Evolutionary conservation across 1,139 yeast species (phyloP).

Genomic region (Pichiaceae sp.): DNA sequence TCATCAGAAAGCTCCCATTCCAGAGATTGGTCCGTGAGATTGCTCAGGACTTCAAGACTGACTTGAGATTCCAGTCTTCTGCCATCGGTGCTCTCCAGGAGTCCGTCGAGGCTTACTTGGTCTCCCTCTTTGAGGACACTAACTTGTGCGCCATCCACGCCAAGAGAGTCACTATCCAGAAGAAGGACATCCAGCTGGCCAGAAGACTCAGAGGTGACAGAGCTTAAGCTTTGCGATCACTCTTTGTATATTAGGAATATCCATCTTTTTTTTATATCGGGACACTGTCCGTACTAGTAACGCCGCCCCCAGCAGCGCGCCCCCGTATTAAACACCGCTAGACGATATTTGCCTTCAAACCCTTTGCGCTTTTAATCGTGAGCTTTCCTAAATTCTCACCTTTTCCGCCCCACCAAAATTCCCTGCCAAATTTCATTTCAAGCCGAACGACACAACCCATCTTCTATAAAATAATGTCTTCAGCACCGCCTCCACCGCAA

Average conservation of each 20-base stretch:
- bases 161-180: conserved; percentile 98
- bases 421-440: too few relatives aligned
- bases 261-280: conserved; percentile 1
- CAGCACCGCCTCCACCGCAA: background rate
- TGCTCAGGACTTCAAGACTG: conserved; percentile 97
- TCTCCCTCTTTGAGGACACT: conserved; percentile 61
- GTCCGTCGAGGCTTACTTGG: conserved; percentile 96
- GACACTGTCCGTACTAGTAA: too few relatives aligned
- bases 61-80: conserved; percentile 96
- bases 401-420: too few relatives aligned
- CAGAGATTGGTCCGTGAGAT: conserved; percentile 98
- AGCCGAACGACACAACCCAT: too few relatives aligned
- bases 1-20: conserved; percentile 97
- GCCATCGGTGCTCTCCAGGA: conserved; percentile 99
- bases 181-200: conserved; percentile 98
- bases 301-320: too few relatives aligned
- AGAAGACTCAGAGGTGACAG: conserved; percentile 99
- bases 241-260: conserved; percentile 1
- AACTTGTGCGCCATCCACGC: conserved; percentile 99
- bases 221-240: conserved; percentile 34
- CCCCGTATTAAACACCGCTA: too few relatives aligned
- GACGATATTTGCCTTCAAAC: too few relatives aligned
- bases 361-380: too few relatives aligned
- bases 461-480: background rate
- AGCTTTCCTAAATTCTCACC: too few relatives aligned